Conservation (phyloP, 257 asterid species). For the Solanum appendiculatum region DNA sequence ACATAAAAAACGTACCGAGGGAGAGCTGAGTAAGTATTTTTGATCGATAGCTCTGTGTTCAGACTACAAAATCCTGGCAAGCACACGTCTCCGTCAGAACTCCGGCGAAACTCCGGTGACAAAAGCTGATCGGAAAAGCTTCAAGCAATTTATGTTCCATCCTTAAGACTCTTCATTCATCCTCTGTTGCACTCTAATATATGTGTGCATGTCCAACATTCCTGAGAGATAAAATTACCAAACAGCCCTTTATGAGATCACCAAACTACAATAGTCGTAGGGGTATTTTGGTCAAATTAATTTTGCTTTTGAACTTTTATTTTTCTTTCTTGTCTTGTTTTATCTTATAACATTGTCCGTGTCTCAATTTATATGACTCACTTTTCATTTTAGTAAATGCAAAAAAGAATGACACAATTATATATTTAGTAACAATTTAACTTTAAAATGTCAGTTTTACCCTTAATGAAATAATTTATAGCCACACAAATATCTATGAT, state of each 20-base stretch:
- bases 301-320: not conserved
- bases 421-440: too few species aligned
- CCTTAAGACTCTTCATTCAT: not conserved
- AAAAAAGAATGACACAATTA: too few species aligned
- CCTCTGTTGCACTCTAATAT: not conserved
- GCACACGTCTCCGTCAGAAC: slow-evolving; percentile 9
- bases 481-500: too few species aligned
- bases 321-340: not conserved
- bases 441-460: too few species aligned
- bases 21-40: not conserved
- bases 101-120: slow-evolving; percentile 17
- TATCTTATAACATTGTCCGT: not conserved
- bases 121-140: slow-evolving; percentile 6
- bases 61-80: not conserved
- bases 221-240: not conserved
- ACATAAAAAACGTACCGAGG: not conserved
- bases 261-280: not conserved
- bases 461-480: too few species aligned
- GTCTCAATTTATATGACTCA: not conserved
- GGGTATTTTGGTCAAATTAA: not conserved
- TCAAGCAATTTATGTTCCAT: slow-evolving; percentile 14
- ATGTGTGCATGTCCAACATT: slow-evolving; percentile 5
- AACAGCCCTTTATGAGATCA: not conserved
- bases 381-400: too few species aligned
- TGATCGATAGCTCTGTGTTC: not conserved